Conservation (phyloP, 352 stramenopile species). For the Phytophthora pluvialis region DNA sequence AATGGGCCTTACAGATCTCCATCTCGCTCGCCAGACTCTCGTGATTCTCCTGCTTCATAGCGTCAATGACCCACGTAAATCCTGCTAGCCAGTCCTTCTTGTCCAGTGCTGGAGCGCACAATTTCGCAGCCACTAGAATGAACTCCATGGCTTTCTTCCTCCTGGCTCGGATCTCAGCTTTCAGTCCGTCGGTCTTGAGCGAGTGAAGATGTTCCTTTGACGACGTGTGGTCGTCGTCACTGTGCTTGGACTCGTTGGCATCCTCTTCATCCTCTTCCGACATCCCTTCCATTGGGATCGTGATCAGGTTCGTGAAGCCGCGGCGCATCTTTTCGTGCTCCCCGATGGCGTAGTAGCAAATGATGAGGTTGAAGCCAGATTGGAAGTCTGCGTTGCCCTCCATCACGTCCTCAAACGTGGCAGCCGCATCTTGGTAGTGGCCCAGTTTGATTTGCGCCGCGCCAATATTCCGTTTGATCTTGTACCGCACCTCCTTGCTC, state of each 20-base stretch:
- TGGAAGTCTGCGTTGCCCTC: constrained; percentile 94
- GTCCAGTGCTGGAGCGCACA: constrained; percentile 94
- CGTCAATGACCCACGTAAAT: constrained; percentile 95
- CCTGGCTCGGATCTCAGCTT: constrained; percentile 75
- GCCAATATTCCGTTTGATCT: constrained; percentile 98
- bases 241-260: constrained; percentile 59
- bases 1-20: constrained; percentile 88
- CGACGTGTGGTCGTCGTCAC: constrained; percentile 43
- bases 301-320: constrained; percentile 92
- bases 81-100: constrained; percentile 92
- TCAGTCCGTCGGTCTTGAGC: constrained; percentile 73
- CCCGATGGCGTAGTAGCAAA: constrained; percentile 97
- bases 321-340: constrained; percentile 95
- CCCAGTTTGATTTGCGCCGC: constrained; percentile 93
- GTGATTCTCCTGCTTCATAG: constrained; percentile 90
- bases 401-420: constrained; percentile 96
- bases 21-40: constrained; percentile 93
- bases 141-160: constrained; percentile 89
- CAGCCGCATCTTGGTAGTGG: constrained; percentile 94
- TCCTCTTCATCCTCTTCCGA: constrained; percentile 89
- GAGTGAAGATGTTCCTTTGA: constrained; percentile 65
- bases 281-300: constrained; percentile 89
- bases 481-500: constrained; percentile 94
- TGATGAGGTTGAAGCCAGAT: constrained; percentile 96
- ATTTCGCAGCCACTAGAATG: constrained; percentile 94